Conservation (phyloP, 2,329 filamentous ascomycete species). For the Chaetomium sp. region DNA sequence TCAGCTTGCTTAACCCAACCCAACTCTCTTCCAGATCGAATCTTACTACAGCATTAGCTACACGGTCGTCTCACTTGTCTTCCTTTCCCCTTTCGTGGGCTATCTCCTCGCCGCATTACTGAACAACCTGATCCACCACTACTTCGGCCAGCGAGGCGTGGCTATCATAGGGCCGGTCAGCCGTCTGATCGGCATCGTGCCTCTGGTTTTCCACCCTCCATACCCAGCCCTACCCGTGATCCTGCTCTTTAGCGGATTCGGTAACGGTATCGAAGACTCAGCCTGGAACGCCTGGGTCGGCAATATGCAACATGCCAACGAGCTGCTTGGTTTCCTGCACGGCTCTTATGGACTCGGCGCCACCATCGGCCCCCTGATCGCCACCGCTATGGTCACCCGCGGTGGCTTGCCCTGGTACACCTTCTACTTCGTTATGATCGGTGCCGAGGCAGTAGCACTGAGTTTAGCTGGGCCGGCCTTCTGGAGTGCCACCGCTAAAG, state of each 20-base stretch:
- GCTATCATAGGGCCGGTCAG: constrained; percentile 57
- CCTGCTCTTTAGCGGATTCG: constrained; percentile 61
- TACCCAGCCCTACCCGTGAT: constrained; percentile 60
- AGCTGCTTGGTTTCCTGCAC: constrained; percentile 67
- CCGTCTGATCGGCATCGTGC: constrained; percentile 59
- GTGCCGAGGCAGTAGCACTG: constrained; percentile 43
- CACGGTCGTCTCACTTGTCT: constrained; percentile 58
- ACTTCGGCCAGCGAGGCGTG: constrained; percentile 63
- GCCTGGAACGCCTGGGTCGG: constrained; percentile 58
- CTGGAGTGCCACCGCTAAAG: constrained; percentile 53
- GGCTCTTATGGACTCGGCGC: constrained; percentile 67
- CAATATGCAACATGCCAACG: constrained; percentile 66
- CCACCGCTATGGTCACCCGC: constrained; percentile 65
- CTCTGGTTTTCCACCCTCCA: constrained; percentile 61
- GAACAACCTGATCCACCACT: constrained; percentile 60
- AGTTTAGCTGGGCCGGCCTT: constrained; percentile 49
- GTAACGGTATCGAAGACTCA: constrained; percentile 61
- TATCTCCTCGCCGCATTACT: constrained; percentile 57
- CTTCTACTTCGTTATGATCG: constrained; percentile 72
- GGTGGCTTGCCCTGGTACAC: constrained; percentile 58
- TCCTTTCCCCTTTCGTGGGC: constrained; percentile 59
- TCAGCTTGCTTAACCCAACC: too few species aligned
- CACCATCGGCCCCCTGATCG: constrained; percentile 61
- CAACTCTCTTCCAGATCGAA: constrained; percentile 41
- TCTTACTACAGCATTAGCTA: constrained; percentile 56